phyloP scores from a whole-genome alignment of 1,284 basidiomycete genomes.

The Boletellus deceptivus region DNA sequence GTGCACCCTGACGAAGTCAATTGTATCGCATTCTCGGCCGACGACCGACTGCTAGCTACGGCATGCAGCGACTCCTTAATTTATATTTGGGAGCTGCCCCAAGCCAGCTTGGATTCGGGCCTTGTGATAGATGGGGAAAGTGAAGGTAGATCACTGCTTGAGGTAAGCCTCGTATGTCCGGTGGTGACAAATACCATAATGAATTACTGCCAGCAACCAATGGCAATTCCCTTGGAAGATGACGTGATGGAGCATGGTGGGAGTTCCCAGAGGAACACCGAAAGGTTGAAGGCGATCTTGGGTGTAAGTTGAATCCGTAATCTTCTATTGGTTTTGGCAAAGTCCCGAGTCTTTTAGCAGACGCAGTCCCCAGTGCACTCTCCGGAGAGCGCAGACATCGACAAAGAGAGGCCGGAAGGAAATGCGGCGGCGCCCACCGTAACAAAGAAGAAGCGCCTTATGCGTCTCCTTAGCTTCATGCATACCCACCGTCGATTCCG shows the following conservation, averaged over 20 bases:
- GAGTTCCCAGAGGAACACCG: constrained; percentile 1
- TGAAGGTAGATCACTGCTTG: constrained; percentile 26
- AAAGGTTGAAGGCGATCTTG: constrained; percentile 18
- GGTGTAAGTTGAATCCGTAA: constrained; percentile 11
- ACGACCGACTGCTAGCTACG: constrained; percentile 29
- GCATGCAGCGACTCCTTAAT: constrained; percentile 25
- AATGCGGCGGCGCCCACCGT: constrained; percentile 7
- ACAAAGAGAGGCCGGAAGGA: constrained; percentile 2
- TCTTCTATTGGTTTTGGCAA: background rate
- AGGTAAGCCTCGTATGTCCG: constrained; percentile 18
- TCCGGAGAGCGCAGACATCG: constrained; percentile 5
- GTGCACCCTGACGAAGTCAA: constrained; percentile 24
- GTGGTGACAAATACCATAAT: constrained; percentile 3
- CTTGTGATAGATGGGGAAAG: constrained; percentile 24
- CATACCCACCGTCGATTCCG: constrained; percentile 2
- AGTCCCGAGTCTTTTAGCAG: constrained; percentile 17
- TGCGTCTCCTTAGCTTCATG: constrained; percentile 4
- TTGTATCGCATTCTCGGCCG: constrained; percentile 25
- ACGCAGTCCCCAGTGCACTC: constrained; percentile 3
- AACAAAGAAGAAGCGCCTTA: constrained; percentile 7
- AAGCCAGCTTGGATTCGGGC: constrained; percentile 29
- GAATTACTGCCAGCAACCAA: constrained; percentile 12
- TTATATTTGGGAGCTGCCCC: constrained; percentile 29
- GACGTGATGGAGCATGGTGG: constrained; percentile 4
- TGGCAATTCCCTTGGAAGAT: background rate